Conservation (phyloP, 352 stramenopile genomes). For the Pythium myriotylum region DNA sequence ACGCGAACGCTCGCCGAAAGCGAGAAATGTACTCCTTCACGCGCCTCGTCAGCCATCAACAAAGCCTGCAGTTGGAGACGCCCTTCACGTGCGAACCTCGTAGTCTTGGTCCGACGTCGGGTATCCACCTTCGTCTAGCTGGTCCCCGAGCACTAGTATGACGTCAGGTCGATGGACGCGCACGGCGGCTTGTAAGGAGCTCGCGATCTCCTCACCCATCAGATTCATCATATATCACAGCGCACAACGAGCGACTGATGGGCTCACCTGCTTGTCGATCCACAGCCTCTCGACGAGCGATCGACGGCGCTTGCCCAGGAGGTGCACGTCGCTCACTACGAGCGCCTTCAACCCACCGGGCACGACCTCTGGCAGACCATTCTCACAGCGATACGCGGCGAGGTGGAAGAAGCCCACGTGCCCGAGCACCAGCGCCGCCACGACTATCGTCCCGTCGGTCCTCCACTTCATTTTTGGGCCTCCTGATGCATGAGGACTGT, state of each 20-base stretch:
- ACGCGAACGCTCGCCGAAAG: conserved; percentile 46
- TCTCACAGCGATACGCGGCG: conserved; percentile 31
- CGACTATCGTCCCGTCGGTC: conserved; percentile 20
- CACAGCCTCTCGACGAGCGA: conserved; percentile 59
- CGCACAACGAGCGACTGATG: neutral
- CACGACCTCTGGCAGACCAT: neutral
- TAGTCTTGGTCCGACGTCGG: conserved; percentile 53
- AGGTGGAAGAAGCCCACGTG: conserved; percentile 71
- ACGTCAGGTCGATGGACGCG: conserved; percentile 55
- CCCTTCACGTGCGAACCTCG: conserved; percentile 30
- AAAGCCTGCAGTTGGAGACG: neutral
- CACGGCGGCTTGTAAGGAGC: conserved; percentile 43
- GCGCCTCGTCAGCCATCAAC: neutral
- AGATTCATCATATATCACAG: no score
- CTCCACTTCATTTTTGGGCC: conserved; percentile 14
- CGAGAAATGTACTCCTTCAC: conserved; percentile 50
- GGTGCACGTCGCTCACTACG: conserved; percentile 72
- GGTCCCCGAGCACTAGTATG: conserved; percentile 69
- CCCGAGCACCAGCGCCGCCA: conserved; percentile 34
- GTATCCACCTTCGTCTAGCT: conserved; percentile 70
- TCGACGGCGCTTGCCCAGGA: conserved; percentile 70
- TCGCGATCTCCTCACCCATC: conserved; percentile 30
- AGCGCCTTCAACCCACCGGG: conserved; percentile 39
- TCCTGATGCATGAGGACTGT: no score
- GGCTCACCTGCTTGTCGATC: conserved; percentile 68